Percentiles rank a stretch among this genome's conserved stretches.
Evolutionary conservation across 305 asterid species (phyloP).

Genomic region (Fraxinus greggii): DNA sequence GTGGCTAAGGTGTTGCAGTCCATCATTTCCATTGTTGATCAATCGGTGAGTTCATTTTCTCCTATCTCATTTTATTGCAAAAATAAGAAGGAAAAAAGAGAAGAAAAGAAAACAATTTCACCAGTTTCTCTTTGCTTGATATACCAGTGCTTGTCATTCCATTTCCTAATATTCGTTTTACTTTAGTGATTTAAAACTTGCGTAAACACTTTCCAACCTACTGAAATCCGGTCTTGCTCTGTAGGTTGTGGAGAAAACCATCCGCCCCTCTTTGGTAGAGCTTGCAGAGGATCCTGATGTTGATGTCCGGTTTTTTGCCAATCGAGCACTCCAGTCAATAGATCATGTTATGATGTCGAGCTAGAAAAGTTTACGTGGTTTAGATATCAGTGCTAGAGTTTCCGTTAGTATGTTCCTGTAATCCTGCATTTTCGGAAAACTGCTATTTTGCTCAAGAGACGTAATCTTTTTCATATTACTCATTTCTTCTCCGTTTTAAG

Average conservation of each 20-base stretch:
- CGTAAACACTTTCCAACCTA: neutral
- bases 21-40: slow-evolving; percentile 43
- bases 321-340: slow-evolving; percentile 64
- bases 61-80: neutral
- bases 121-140: neutral
- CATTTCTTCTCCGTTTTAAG: neutral
- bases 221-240: neutral
- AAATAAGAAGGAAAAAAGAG: neutral
- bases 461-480: neutral
- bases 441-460: neutral
- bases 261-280: slow-evolving; percentile 63
- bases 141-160: neutral
- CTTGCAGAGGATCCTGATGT: slow-evolving; percentile 78
- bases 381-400: slow-evolving; percentile 1
- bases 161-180: neutral
- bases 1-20: slow-evolving; percentile 52
- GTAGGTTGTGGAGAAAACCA: slow-evolving; percentile 63
- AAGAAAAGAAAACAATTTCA: neutral
- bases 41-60: slow-evolving; percentile 30
- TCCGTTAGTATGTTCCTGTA: neutral
- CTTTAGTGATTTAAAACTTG: neutral
- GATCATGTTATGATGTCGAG: slow-evolving; percentile 69
- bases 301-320: slow-evolving; percentile 70
- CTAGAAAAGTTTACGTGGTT: slow-evolving; percentile 25
- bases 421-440: neutral